Conservation (phyloP, 2,329 filamentous ascomycete species). For the Aspergillus unguis region DNA sequence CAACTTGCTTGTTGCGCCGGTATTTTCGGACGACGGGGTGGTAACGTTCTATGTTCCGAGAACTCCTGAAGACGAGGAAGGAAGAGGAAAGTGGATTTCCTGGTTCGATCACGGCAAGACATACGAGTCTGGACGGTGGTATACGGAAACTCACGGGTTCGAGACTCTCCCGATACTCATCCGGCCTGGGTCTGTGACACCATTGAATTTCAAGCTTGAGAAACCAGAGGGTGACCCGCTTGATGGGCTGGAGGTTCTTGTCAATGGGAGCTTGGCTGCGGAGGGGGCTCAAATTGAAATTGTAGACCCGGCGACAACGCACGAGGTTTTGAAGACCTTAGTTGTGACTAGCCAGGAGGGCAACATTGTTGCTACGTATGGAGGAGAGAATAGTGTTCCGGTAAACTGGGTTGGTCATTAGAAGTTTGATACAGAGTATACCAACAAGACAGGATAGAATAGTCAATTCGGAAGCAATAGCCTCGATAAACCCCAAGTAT, state of each 20-base stretch:
- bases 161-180: slow-evolving; percentile 58
- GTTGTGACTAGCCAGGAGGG: slow-evolving; percentile 13
- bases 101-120: slow-evolving; percentile 46
- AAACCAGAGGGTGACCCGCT: slow-evolving; percentile 27
- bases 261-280: slow-evolving; percentile 25
- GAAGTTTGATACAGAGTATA: not conserved
- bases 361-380: slow-evolving; percentile 18
- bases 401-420: slow-evolving; percentile 19
- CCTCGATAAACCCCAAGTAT: no score
- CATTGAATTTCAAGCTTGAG: slow-evolving; percentile 27
- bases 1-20: slow-evolving; percentile 60
- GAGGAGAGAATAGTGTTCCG: slow-evolving; percentile 18
- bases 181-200: slow-evolving; percentile 42
- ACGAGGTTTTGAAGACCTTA: slow-evolving; percentile 25
- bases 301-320: slow-evolving; percentile 25
- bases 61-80: slow-evolving; percentile 51
- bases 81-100: slow-evolving; percentile 48
- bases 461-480: no score
- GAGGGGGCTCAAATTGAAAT: slow-evolving; percentile 23
- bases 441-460: no score
- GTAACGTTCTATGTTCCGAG: slow-evolving; percentile 63
- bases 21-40: slow-evolving; percentile 61
- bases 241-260: slow-evolving; percentile 29
- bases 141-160: slow-evolving; percentile 58
- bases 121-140: slow-evolving; percentile 50